Base-by-base conservation (phyloP, 768 basidiomycete genomes). In the Tylopilus balloui region DNA sequence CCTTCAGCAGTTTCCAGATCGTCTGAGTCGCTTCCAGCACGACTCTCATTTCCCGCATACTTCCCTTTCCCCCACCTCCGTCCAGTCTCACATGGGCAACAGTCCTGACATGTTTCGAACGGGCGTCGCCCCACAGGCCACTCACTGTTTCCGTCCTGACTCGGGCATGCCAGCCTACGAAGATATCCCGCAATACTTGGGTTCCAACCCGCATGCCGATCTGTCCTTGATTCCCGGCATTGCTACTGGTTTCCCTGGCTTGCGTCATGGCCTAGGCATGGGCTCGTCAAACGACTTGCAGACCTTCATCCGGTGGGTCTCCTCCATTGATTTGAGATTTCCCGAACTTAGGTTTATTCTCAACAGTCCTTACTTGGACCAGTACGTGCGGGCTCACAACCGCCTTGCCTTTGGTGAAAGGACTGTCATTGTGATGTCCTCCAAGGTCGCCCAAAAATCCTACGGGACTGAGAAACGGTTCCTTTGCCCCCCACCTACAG, bases 391-490 rank as follows among this genome's bases (percentile, higher is more conserved):
- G 28, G 81, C 92, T 19, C 76, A 81, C 32, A 95, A 95, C 65
- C 80, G 93, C 25, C 78, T 96, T 39, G 88, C 87, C 1, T 87
- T 87, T 59, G 95, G 95, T 43, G 95, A 97, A 67, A 83, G 92
- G 41, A 92, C 92, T 4, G 81, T 98, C 52, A 88, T 97, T 52
- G 88, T 98, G 59, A 93, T 96, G 89, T 94, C 92, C n/a, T 92
- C 88, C 65, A 92, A 88, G 63, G 93, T 97, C 25, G 95, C 92
- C 3, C 95, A 98, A 74, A 95, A 97, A 65, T 92, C 90, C 9
- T 98, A 97, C 64, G 94, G 93, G 31, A 92, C 87, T 15, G 94
- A 97, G 69, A 96, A 96, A 68, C 79, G 94, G 37, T 95, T 94
- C 78, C 78, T 94, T 29, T 95, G 91, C 64, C 92, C 90, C 8